A percentile compares a stretch with the other conserved stretches of the same genome.
Conservation (phyloP, 2,329 filamentous ascomycete genomes). For the Penicillium sp. region DNA sequence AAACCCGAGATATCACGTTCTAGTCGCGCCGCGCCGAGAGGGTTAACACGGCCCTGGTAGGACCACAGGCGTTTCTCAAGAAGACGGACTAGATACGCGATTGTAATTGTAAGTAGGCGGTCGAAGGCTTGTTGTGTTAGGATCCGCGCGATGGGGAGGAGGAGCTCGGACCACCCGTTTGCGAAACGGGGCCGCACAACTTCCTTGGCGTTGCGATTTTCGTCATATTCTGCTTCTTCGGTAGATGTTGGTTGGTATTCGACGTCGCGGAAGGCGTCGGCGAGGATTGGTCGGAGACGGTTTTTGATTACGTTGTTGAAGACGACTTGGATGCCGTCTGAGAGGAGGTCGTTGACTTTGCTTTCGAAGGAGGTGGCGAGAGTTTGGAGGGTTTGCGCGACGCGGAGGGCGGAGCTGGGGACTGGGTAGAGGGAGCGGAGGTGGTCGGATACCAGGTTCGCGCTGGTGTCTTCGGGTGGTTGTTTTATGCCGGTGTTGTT, state of each 20-base stretch:
- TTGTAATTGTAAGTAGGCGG: constrained; percentile 73
- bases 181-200: constrained; percentile 80
- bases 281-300: constrained; percentile 80
- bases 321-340: constrained; percentile 81
- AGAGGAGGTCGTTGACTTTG: constrained; percentile 81
- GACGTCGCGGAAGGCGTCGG: constrained; percentile 87
- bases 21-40: constrained; percentile 78
- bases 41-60: constrained; percentile 77
- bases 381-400: constrained; percentile 68
- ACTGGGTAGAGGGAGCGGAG: constrained; percentile 77
- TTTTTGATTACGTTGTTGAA: constrained; percentile 87
- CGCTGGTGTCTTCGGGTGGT: constrained; percentile 7
- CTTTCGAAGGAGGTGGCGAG: constrained; percentile 73
- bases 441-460: constrained; percentile 30
- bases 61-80: constrained; percentile 88
- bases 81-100: constrained; percentile 73
- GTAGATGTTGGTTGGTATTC: constrained; percentile 68
- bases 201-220: constrained; percentile 56
- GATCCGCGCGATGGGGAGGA: constrained; percentile 81
- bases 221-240: constrained; percentile 48
- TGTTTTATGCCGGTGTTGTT: constrained; percentile 59
- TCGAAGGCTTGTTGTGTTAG: constrained; percentile 79
- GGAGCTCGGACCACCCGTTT: constrained; percentile 81
- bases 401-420: constrained; percentile 71
- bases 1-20: constrained; percentile 84